phyloP scores from a whole-genome alignment of 495 filamentous ascomycete species.

The Sabuloglossum arenarium region DNA sequence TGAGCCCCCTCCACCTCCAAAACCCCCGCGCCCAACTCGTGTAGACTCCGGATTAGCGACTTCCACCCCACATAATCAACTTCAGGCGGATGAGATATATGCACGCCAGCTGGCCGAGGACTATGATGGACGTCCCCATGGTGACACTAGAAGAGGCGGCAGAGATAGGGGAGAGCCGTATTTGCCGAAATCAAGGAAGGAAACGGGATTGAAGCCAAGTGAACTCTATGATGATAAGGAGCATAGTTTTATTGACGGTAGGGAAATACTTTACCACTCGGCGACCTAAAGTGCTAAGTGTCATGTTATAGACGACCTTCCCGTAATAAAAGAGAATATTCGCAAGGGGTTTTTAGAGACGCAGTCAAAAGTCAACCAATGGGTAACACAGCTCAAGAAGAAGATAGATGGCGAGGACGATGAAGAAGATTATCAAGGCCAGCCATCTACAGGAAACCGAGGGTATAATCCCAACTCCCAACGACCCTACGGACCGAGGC shows the following conservation, averaged over 20 bases:
- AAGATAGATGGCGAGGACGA: slow-evolving; percentile 69
- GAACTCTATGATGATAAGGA: slow-evolving; percentile 35
- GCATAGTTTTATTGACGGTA: slow-evolving; percentile 78
- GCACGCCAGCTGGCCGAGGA: slow-evolving; percentile 86
- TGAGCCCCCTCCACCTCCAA: slow-evolving; percentile 35
- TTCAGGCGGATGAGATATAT: slow-evolving; percentile 83
- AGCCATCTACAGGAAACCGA: slow-evolving; percentile 17
- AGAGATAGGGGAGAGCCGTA: slow-evolving; percentile 11
- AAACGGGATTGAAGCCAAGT: slow-evolving; percentile 17
- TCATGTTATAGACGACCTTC: slow-evolving; percentile 52
- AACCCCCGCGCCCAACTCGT: slow-evolving; percentile 43
- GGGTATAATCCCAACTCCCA: slow-evolving; percentile 19
- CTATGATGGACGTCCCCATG: slow-evolving; percentile 28
- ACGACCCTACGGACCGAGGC: slow-evolving; percentile 28
- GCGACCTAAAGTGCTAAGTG: slow-evolving; percentile 1
- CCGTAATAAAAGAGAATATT: slow-evolving; percentile 81
- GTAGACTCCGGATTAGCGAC: slow-evolving; percentile 10
- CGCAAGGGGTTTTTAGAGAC: slow-evolving; percentile 91
- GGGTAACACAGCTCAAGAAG: slow-evolving; percentile 82
- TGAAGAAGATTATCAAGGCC: slow-evolving; percentile 24
- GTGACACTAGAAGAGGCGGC: slow-evolving; percentile 16
- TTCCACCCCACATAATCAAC: slow-evolving; percentile 47
- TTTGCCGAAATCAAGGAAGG: slow-evolving; percentile 6
- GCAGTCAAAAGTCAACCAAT: slow-evolving; percentile 77
- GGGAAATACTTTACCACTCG: slow-evolving; percentile 5